Conservation (phyloP, 306 rosid genomes). For the Arachis hypogaea region DNA sequence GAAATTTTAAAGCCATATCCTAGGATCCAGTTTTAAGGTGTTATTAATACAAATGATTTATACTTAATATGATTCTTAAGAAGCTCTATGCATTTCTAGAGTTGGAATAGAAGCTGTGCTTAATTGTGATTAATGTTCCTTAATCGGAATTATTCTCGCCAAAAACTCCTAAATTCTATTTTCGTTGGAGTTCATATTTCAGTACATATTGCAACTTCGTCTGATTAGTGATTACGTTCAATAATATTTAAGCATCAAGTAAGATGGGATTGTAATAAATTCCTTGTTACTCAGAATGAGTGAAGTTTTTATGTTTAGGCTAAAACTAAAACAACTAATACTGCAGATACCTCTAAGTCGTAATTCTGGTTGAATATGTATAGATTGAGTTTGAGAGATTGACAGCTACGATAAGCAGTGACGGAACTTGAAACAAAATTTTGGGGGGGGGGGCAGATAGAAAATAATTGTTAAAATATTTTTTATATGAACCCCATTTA, state of each 20-base stretch:
- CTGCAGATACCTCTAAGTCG: no score
- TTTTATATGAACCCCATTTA: no score
- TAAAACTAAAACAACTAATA: no score
- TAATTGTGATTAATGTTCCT: constrained; percentile 1
- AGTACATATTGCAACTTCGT: not conserved
- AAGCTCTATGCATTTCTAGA: not conserved
- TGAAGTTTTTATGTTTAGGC: no score
- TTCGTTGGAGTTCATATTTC: constrained; percentile 14
- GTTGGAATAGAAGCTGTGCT: not conserved
- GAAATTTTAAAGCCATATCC: not conserved
- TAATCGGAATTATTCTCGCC: not conserved
- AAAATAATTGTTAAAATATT: no score
- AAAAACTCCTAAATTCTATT: not conserved
- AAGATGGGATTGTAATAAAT: not conserved
- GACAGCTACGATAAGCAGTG: no score
- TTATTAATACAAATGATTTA: not conserved
- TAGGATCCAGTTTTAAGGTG: not conserved
- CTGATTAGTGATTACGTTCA: not conserved
- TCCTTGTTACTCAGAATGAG: not conserved
- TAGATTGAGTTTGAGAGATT: no score
- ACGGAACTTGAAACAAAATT: no score
- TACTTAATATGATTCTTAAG: constrained; percentile 22
- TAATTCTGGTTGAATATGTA: no score
- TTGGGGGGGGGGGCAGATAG: no score
- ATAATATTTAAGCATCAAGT: not conserved